Evolutionary conservation across 2,329 filamentous ascomycete species (phyloP).

Genomic region (Rutstroemia sp.): DNA sequence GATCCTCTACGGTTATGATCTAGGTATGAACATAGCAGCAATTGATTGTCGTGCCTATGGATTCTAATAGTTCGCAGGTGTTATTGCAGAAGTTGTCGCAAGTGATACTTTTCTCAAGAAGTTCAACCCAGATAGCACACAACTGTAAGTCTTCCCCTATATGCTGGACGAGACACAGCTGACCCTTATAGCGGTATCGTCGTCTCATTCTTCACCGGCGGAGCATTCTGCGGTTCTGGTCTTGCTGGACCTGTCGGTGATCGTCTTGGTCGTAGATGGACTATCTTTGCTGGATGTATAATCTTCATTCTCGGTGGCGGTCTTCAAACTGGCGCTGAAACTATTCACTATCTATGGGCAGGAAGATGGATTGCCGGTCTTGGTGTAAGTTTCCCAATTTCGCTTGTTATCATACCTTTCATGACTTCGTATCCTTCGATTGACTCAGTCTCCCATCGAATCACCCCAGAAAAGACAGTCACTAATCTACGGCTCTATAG

Average conservation of each 20-base stretch:
- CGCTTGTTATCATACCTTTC: too few relatives aligned
- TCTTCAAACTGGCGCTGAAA: conserved; percentile 62
- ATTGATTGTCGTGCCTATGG: conserved; percentile 1
- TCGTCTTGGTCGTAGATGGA: conserved; percentile 58
- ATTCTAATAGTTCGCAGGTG: conserved; percentile 14
- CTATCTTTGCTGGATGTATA: conserved; percentile 63
- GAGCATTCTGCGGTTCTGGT: conserved; percentile 53
- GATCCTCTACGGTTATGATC: conserved; percentile 47
- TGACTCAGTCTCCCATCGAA: too few relatives aligned
- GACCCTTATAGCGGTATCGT: conserved; percentile 53
- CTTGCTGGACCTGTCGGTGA: conserved; percentile 42
- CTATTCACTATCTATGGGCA: conserved; percentile 55
- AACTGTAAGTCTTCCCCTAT: conserved; percentile 20
- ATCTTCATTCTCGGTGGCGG: conserved; percentile 66
- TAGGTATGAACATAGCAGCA: conserved; percentile 39
- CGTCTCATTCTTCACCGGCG: conserved; percentile 70
- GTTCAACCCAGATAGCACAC: conserved; percentile 31
- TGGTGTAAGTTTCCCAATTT: conserved; percentile 28
- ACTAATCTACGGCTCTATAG: neutral
- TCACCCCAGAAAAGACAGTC: too few relatives aligned
- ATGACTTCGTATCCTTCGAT: too few relatives aligned
- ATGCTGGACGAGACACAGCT: neutral
- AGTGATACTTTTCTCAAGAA: conserved; percentile 36
- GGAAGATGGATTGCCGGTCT: conserved; percentile 64
- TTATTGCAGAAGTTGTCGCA: conserved; percentile 33